Base-by-base conservation (phyloP, 768 basidiomycete genomes). In the Mycena epipterygia region DNA sequence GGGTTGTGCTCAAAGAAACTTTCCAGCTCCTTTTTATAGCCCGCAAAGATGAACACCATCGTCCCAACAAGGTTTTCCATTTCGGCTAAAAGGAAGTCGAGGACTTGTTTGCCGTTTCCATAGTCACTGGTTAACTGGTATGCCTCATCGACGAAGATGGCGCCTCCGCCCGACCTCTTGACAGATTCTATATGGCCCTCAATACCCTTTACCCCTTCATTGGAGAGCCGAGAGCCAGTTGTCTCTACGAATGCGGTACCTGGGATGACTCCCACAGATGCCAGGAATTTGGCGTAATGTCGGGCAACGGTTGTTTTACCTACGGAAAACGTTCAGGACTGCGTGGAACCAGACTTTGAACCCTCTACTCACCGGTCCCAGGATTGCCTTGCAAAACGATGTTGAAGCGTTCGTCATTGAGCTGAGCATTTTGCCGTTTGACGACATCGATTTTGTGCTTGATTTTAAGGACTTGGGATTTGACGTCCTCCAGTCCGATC, bases 1-100 rank as follows among this genome's bases (percentile, higher is more conserved):
- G 91, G 91, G 71, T 93, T 92, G 68, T 92, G 91, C 69, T 92
- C 91, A 65, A 93, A 92, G 80, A 93, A 93, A 53, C 85, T 88
- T 71, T 93, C 91, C 92, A 93, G 92, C 77, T 93, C 83, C 67
- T 87, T 89, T 76, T 81, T 86, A 76, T 93, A 93, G 2, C 91
- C 91, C 0, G 92, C 91, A 1, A 93, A 80, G 63, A 93, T 87
- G 78, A 93, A 93, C 11, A 91, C 88, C 13, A 93, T 71, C 7
- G 80, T 86, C 6, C 90, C 92, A 5, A 89, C 82, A 37, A 86
- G 83, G 75, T 93, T 92, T 73, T 92, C 91, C 89, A 93, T 92
- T 76, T 93, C 91, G 0, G 91, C 90, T 0, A 93, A 84, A 0
- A 93, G 83, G 74, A 87, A 92, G 69, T 93, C 91, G 5, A 93